Evolutionary conservation across 306 rosid species (phyloP), one percentile per base, ranked within the genome.

Genomic region (Vigna angularis): DNA sequence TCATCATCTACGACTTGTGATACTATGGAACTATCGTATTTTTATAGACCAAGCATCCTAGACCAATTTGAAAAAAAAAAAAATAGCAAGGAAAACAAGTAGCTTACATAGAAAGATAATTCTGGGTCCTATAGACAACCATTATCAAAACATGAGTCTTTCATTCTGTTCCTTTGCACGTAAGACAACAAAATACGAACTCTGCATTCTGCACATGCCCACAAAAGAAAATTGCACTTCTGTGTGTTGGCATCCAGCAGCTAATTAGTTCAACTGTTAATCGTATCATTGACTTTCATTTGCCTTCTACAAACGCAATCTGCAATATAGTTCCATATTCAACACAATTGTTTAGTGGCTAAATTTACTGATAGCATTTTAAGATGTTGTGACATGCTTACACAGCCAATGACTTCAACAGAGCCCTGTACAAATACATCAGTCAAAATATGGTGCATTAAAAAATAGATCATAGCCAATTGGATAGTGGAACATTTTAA

Each of bases 391-490:
- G 28, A 26, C 28, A 3, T 26, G 28, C 28, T 26, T 26, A 26
- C 28, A 26, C 28, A 26, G 28, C 28, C 28, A 26, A 26, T 26
- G 3, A 26, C 28, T 26, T 26, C 28, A 26, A 26, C 28, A 2
- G 28, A 26, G 28, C 28, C 0, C 28, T 26, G 40, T 34, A 34
- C 15, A 16, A 81, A 81, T 56, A 51, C 75, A 81, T 16, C 9
- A 9, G 18, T 73, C 48, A 24, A 53, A 28, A 48, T 56, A 58
- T 78, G 70, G 17, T 50, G 34, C 55, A 70, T 48, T 38, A 55
- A 24, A 64, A 78, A 47, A 76, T 30, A 70, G 38, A 70, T 70
- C 61, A 69, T 59, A 58, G 36, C 62, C 55, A 49, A 81, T 69
- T 42, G 30, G 30, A 74, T 58, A 61, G 5, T 20, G 14, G 52